A percentile compares a stretch with the other conserved stretches of the same genome.
These are phyloP conservation scores for Leccinum ochraceum DNA, from an alignment of 768 basidiomycete species.

Conservation along the genomic window DNA sequence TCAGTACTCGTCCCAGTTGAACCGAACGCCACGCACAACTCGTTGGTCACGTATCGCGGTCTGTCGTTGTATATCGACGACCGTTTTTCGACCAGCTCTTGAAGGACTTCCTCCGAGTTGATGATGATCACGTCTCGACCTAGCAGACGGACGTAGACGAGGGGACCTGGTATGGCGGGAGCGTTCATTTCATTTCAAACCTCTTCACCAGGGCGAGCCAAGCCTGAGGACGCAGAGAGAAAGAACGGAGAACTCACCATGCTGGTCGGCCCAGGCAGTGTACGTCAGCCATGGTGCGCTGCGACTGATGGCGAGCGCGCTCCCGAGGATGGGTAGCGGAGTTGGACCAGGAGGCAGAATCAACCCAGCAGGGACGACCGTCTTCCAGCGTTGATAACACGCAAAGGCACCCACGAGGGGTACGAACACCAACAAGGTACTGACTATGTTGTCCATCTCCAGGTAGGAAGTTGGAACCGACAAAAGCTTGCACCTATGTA, in stretches of 20 bases:
- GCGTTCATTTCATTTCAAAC: background rate
- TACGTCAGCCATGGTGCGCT: slow-evolving; percentile 16
- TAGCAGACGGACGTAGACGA: slow-evolving; percentile 4
- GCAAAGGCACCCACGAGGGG: background rate
- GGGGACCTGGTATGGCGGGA: background rate
- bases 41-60: slow-evolving; percentile 8
- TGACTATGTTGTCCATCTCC: background rate
- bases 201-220: background rate
- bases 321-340: slow-evolving; percentile 15
- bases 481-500: too few species aligned
- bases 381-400: background rate
- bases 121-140: slow-evolving; percentile 12
- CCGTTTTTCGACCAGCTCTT: slow-evolving; percentile 17
- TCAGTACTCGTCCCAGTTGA: background rate
- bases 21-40: slow-evolving; percentile 9
- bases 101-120: slow-evolving; percentile 13
- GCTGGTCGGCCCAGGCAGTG: slow-evolving; percentile 11
- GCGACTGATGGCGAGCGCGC: slow-evolving; percentile 9
- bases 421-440: background rate
- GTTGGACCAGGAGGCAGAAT: slow-evolving; percentile 17
- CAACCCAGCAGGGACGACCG: background rate
- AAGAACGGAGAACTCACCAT: slow-evolving; percentile 7
- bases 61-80: slow-evolving; percentile 20
- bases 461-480: background rate
- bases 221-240: too few species aligned